A percentile compares a stretch with the other conserved stretches of the same genome.
These are phyloP conservation scores for Mytilinidion resinicola DNA, from an alignment of 495 filamentous ascomycete genomes.

Conservation along the genomic window DNA sequence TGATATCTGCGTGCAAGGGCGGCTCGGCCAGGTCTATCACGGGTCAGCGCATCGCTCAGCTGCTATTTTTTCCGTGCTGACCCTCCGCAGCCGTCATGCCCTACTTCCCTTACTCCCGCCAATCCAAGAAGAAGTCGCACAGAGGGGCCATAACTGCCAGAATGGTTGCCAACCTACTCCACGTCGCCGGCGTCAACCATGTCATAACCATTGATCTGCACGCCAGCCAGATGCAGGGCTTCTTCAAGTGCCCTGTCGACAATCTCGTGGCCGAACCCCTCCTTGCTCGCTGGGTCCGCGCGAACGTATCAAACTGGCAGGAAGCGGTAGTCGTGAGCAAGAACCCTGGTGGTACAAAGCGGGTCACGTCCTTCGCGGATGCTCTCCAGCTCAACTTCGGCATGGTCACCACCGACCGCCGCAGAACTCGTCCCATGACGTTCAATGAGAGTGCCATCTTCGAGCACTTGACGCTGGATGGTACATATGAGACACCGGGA, in stretches of 20 bases:
- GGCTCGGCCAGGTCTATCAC: slow-evolving; percentile 97
- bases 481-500: slow-evolving; percentile 24
- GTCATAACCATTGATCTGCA: slow-evolving; percentile 96
- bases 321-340: slow-evolving; percentile 96
- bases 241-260: slow-evolving; percentile 96
- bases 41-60: slow-evolving; percentile 50
- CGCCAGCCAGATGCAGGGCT: slow-evolving; percentile 91
- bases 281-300: slow-evolving; percentile 90
- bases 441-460: slow-evolving; percentile 61
- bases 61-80: slow-evolving; percentile 6
- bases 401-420: slow-evolving; percentile 89
- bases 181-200: slow-evolving; percentile 91
- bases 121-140: slow-evolving; percentile 98
- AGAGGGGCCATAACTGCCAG: slow-evolving; percentile 92
- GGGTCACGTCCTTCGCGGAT: slow-evolving; percentile 94
- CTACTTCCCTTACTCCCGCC: slow-evolving; percentile 97
- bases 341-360: slow-evolving; percentile 93
- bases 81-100: slow-evolving; percentile 77
- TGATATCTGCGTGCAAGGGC: slow-evolving; percentile 97
- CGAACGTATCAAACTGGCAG: slow-evolving; percentile 79
- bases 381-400: slow-evolving; percentile 95
- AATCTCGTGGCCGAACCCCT: slow-evolving; percentile 95
- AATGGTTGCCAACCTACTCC: slow-evolving; percentile 91
- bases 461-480: slow-evolving; percentile 35
- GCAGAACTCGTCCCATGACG: slow-evolving; percentile 44